These are phyloP conservation scores for Dioszegia hungarica DNA, from an alignment of 768 basidiomycete species.

Conservation along the genomic window DNA sequence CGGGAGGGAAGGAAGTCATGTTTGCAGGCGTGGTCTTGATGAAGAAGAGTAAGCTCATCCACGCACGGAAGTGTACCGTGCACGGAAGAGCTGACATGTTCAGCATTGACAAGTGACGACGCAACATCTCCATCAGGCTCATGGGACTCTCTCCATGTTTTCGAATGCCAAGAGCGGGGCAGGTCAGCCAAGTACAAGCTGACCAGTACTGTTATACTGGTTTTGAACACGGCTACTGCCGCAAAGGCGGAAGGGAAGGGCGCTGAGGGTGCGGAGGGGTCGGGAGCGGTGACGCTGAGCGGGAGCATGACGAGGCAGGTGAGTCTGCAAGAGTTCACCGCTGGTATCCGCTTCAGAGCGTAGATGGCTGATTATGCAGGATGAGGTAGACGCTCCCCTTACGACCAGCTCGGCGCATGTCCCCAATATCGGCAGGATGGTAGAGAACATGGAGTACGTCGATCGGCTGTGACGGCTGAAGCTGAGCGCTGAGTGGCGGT, in stretches of 20 bases:
- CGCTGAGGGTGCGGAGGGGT: slow-evolving; percentile 53
- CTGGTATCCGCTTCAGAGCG: no score
- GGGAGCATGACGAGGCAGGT: slow-evolving; percentile 92
- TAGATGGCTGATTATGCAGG: no score
- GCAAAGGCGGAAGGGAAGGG: slow-evolving; percentile 46
- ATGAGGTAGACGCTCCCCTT: slow-evolving; percentile 79
- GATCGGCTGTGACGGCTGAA: background rate
- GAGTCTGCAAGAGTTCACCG: slow-evolving; percentile 39
- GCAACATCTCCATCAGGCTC: slow-evolving; percentile 58
- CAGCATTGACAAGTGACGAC: background rate
- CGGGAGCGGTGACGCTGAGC: slow-evolving; percentile 76
- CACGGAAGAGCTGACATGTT: background rate
- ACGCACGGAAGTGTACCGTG: background rate
- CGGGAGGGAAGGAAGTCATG: slow-evolving; percentile 51
- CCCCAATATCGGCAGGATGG: slow-evolving; percentile 86
- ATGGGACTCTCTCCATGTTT: slow-evolving; percentile 99
- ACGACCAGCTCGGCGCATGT: slow-evolving; percentile 80
- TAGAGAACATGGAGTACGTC: slow-evolving; percentile 87
- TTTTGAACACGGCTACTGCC: slow-evolving; percentile 59
- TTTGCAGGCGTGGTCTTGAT: slow-evolving; percentile 95
- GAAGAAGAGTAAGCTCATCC: slow-evolving; percentile 69
- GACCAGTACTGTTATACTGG: slow-evolving; percentile 94
- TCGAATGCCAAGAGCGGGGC: slow-evolving; percentile 86
- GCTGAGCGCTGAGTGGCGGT: background rate
- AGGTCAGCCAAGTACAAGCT: slow-evolving; percentile 93